Evolutionary conservation across 1,284 basidiomycete species (phyloP).

Genomic region (Stygiomarasmius scandens): DNA sequence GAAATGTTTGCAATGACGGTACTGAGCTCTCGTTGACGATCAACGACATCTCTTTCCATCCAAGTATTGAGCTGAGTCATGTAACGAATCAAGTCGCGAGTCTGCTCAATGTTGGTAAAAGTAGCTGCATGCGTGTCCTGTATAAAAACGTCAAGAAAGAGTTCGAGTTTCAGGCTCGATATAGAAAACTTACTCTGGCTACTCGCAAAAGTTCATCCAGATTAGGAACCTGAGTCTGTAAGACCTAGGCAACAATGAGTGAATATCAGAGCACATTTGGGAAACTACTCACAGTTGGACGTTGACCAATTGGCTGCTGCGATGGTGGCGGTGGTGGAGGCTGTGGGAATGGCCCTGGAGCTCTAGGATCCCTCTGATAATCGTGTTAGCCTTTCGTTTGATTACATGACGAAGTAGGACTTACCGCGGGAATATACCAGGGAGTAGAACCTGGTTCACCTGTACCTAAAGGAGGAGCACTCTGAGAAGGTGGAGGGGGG

Average conservation of each 20-base stretch:
- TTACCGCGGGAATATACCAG: conserved; percentile 13
- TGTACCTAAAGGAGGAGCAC: conserved; percentile 9
- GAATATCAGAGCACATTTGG: no score
- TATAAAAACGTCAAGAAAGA: conserved; percentile 10
- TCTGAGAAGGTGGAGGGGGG: no score
- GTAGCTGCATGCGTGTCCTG: conserved; percentile 79
- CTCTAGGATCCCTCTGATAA: no score
- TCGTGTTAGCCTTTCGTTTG: no score
- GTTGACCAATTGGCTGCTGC: no score
- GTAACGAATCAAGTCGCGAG: conserved; percentile 76
- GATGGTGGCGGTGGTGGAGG: no score
- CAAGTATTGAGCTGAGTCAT: conserved; percentile 72
- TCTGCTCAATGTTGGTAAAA: conserved; percentile 56
- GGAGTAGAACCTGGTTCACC: not conserved
- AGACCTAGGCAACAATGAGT: no score
- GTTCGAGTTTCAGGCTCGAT: not conserved
- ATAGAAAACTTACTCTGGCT: conserved; percentile 12
- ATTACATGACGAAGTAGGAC: conserved; percentile 6
- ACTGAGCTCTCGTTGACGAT: conserved; percentile 72
- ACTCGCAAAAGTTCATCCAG: conserved; percentile 11
- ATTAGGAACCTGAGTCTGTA: conserved; percentile 2
- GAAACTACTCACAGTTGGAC: no score
- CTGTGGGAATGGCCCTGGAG: not conserved
- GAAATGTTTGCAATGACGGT: conserved; percentile 66
- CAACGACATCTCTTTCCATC: conserved; percentile 72